These are phyloP conservation scores for Cardiospermum halicacabum DNA, from an alignment of 345 rosid species.

Conservation along the genomic window DNA sequence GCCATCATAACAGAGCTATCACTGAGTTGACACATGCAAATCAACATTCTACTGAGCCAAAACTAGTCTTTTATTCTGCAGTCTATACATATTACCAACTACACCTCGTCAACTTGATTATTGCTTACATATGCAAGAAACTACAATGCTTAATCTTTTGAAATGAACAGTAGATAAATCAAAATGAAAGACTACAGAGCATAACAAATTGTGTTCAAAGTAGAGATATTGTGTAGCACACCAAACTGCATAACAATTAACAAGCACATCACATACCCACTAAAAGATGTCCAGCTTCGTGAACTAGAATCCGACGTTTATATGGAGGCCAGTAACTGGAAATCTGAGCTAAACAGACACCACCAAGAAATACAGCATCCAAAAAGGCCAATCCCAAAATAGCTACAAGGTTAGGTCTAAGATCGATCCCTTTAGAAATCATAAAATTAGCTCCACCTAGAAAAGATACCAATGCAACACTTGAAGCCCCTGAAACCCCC, in stretches of 20 bases:
- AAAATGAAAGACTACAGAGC: background rate
- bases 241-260: slow-evolving; percentile 1
- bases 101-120: background rate
- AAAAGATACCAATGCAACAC: slow-evolving; percentile 47
- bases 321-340: slow-evolving; percentile 94
- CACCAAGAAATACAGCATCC: slow-evolving; percentile 78
- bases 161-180: background rate
- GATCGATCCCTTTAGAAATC: slow-evolving; percentile 68
- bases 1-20: background rate
- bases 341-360: slow-evolving; percentile 75
- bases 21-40: background rate
- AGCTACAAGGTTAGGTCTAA: slow-evolving; percentile 65
- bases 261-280: slow-evolving; percentile 39
- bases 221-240: background rate
- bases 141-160: background rate
- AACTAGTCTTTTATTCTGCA: no score
- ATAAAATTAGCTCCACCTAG: slow-evolving; percentile 66
- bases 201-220: background rate
- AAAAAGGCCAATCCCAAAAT: slow-evolving; percentile 60
- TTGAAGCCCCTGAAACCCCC: slow-evolving; percentile 71
- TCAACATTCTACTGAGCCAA: background rate
- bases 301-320: slow-evolving; percentile 80
- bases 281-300: slow-evolving; percentile 93
- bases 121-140: background rate
- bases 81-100: no score